A percentile compares a stretch with the other conserved stretches of the same genome.
Conservation (phyloP, 169 alveolate genomes). For the Eimeria praecox region DNA sequence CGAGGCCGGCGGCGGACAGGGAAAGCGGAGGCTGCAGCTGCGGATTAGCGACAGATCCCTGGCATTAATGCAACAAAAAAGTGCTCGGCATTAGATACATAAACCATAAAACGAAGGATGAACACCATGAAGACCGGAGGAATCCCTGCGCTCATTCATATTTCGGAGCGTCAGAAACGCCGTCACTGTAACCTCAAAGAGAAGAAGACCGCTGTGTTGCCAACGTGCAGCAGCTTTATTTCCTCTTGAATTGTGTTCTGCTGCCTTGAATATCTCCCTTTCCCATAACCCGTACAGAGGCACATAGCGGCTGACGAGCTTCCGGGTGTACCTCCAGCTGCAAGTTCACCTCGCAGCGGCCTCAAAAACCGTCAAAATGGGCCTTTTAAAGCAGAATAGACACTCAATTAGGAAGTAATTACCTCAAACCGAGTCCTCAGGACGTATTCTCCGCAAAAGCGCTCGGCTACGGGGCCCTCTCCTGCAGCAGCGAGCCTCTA, state of each 20-base stretch:
- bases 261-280: neutral
- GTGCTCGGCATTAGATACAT: constrained; percentile 27
- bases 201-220: constrained; percentile 36
- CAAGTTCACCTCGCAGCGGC: constrained; percentile 16
- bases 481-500: constrained; percentile 63
- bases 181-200: neutral
- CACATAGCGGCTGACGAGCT: constrained; percentile 45
- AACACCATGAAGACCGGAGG: neutral
- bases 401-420: constrained; percentile 34
- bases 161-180: neutral
- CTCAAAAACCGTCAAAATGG: neutral
- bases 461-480: constrained; percentile 66
- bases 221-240: neutral
- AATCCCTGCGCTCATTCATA: constrained; percentile 18
- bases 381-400: neutral
- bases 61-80: neutral
- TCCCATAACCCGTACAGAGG: neutral
- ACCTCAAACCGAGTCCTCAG: constrained; percentile 17
- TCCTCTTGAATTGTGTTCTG: neutral
- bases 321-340: constrained; percentile 1
- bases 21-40: neutral
- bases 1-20: neutral
- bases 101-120: neutral
- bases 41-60: neutral
- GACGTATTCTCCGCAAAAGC: neutral